Conservation (phyloP, 2,329 filamentous ascomycete species). For the Trichophyton simii region DNA sequence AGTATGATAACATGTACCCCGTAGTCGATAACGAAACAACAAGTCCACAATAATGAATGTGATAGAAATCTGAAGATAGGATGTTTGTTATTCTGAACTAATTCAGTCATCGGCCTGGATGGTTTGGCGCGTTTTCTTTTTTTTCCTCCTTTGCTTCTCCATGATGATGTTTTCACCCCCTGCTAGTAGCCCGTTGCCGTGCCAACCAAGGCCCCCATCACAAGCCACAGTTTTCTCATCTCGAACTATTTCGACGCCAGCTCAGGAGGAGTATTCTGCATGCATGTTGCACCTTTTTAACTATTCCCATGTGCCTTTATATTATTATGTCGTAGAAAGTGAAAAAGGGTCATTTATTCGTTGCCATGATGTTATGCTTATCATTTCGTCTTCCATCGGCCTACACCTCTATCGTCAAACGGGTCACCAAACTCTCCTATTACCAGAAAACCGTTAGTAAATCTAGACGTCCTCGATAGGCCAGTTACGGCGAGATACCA, state of each 20-base stretch:
- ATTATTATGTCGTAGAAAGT: not conserved
- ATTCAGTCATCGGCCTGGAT: not conserved
- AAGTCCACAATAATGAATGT: no score
- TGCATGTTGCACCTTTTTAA: not conserved
- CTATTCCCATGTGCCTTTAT: not conserved
- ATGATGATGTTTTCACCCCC: not conserved
- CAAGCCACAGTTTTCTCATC: not conserved
- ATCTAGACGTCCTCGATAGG: not conserved
- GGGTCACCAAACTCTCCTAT: conserved; percentile 36
- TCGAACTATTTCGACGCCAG: not conserved
- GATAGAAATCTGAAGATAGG: not conserved
- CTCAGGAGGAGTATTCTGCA: no score
- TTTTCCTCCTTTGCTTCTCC: not conserved
- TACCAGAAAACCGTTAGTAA: not conserved
- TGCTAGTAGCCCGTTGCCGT: not conserved
- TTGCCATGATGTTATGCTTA: not conserved
- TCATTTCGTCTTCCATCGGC: conserved; percentile 4
- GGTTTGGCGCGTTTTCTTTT: not conserved
- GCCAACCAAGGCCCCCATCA: not conserved
- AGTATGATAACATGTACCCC: not conserved
- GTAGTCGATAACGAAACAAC: not conserved
- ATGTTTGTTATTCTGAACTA: not conserved
- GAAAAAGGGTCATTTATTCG: not conserved
- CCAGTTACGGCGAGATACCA: no score
- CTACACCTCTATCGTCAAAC: conserved; percentile 32